Percentiles rank a stretch among this genome's conserved stretches.
Conservation (phyloP, 176 grass and related monocot genomes). For the Pharus latifolius region DNA sequence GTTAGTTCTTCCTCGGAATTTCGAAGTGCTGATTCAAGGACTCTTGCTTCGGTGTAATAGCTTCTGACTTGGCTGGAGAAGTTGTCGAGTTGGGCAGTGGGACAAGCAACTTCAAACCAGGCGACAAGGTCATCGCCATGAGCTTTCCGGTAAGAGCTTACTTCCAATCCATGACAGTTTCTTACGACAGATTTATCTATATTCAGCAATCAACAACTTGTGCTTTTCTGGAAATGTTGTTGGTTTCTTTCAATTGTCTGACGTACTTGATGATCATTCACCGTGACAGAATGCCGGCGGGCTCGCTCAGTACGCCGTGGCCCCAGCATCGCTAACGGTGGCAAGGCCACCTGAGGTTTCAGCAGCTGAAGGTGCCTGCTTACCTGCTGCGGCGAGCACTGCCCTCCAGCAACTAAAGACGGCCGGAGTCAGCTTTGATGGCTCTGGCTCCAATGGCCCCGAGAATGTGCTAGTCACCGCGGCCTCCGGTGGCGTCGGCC, state of each 20-base stretch:
- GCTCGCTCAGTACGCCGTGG: conserved; percentile 49
- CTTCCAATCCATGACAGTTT: neutral
- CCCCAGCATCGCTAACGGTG: conserved; percentile 28
- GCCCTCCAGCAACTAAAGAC: conserved; percentile 66
- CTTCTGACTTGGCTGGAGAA: conserved; percentile 61
- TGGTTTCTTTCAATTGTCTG: neutral
- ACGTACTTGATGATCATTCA: neutral
- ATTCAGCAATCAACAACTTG: neutral
- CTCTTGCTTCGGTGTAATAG: conserved; percentile 18
- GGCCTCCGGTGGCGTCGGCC: conserved; percentile 74
- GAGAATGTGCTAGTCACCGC: conserved; percentile 69
- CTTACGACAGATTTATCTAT: neutral
- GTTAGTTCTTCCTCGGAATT: no score
- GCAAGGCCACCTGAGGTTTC: conserved; percentile 47
- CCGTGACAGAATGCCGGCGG: conserved; percentile 47
- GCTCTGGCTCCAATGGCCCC: neutral
- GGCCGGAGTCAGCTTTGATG: conserved; percentile 38
- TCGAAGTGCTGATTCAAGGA: neutral
- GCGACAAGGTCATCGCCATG: conserved; percentile 63
- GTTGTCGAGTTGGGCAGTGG: conserved; percentile 55
- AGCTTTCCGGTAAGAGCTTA: conserved; percentile 39
- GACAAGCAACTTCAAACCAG: conserved; percentile 55
- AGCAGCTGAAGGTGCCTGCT: conserved; percentile 37
- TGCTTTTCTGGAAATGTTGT: neutral
- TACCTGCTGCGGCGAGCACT: conserved; percentile 37